Base-by-base conservation (phyloP, 1,284 basidiomycete species). In the Sanguinoderma infundibulare region DNA sequence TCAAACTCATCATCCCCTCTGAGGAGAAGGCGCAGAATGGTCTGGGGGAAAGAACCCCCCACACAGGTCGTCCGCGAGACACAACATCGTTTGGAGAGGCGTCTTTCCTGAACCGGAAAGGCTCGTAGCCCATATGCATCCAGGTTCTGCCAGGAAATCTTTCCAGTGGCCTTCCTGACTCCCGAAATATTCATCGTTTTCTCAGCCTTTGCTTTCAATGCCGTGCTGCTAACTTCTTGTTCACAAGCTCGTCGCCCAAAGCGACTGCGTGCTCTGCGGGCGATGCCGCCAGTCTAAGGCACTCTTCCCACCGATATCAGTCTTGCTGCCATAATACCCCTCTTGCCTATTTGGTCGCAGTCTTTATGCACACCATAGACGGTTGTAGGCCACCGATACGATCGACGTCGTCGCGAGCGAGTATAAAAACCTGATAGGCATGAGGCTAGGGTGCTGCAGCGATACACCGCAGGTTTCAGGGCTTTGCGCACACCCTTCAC, bases 381-480 rank as follows among this genome's bases (percentile, higher is more conserved):
- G 46, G 53, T 20, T 30, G 46, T 28, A 20, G 10, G 44, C 42
- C 36, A 9, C 36, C 58, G n/a, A 28, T 60, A 53, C 59, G n/a
- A n/a, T n/a, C n/a, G 44, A 51, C 32, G 49, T 35, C 49, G 32
- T 51, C 20, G 49, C 49, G 35, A 34, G 32, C 15, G 47, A 40
- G 49, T 61, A 61, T 61, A 61, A 61, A 42, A 61, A 53, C 20
- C 26, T 22, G 26, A n/a, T n/a, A n/a, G 42, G 34, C 42, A 15
- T 17, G 30, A 30, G 17, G 2, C 49, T n/a, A 7, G 12, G 32
- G 49, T 12, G 20, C 9, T 9, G 2, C 26, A n/a, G 5, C 30
- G 24, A 12, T 34, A n/a, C 49, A 47, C 26, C 34, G 40, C 36
- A 26, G 14, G n/a, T n/a, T n/a, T n/a, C n/a, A 24, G 28, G 50